Percentiles rank a stretch among this genome's conserved stretches.
Evolutionary conservation across 78 protist species (phyloP).

Genomic region (Guillardia theta): DNA sequence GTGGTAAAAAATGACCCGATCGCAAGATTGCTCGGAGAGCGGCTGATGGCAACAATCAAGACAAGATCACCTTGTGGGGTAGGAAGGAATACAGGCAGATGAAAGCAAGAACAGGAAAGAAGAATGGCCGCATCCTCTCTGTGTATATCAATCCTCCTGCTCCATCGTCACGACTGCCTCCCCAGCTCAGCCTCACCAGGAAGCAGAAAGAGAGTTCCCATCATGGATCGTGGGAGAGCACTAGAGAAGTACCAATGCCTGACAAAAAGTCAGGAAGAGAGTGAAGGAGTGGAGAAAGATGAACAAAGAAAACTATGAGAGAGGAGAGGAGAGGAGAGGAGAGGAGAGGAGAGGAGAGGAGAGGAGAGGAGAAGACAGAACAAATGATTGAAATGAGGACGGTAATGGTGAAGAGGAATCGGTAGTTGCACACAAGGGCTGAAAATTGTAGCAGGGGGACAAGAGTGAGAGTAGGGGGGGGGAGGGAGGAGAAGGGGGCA

Average conservation of each 20-base stretch:
- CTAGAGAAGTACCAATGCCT: constrained; percentile 79
- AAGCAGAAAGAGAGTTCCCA: not conserved
- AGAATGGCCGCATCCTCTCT: not conserved
- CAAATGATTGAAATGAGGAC: not conserved
- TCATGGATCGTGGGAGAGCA: constrained; percentile 78
- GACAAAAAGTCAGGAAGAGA: not conserved
- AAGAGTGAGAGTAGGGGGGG: not conserved
- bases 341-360: not conserved
- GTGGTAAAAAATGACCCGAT: not conserved
- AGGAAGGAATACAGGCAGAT: not conserved
- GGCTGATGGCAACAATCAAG: not conserved
- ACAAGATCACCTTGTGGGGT: not conserved
- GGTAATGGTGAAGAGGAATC: not conserved
- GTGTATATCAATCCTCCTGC: not conserved
- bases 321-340: not conserved
- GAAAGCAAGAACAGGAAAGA: not conserved
- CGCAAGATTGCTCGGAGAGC: not conserved
- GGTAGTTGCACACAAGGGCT: not conserved
- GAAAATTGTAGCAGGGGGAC: not conserved
- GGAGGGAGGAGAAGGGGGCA: not conserved
- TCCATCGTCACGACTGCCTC: not conserved
- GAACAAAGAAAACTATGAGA: not conserved
- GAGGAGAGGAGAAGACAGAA: not conserved
- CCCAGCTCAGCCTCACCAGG: not conserved
- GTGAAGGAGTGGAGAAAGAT: not conserved